phyloP scores from a whole-genome alignment of 352 stramenopile genomes.

The Stramenopiles sp. region DNA sequence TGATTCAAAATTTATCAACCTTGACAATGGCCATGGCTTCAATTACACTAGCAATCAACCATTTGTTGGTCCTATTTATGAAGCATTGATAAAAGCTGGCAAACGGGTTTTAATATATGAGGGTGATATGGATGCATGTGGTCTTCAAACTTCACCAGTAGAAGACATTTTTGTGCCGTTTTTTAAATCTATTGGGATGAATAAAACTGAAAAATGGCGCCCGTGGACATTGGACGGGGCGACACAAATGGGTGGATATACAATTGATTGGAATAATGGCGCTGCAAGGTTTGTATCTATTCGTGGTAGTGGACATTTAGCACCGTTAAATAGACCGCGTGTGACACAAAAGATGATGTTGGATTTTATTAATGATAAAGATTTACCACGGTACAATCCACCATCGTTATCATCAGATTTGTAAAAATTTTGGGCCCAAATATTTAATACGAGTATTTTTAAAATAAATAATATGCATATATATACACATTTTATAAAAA shows the following conservation, averaged over 20 bases:
- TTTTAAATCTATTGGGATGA: neutral
- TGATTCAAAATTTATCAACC: constrained; percentile 11
- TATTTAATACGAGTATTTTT: too few relatives aligned
- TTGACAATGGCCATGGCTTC: constrained; percentile 16
- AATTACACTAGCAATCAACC: constrained; percentile 18
- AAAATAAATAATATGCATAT: too few relatives aligned
- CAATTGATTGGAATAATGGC: neutral
- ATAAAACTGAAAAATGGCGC: neutral
- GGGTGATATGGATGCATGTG: constrained; percentile 42
- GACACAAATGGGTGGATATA: neutral
- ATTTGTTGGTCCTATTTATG: neutral
- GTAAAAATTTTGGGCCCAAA: too few relatives aligned
- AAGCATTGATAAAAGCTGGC: constrained; percentile 56
- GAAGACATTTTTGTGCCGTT: neutral
- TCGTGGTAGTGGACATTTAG: neutral
- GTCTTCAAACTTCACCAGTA: neutral
- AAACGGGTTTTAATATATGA: constrained; percentile 57
- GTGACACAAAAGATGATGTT: neutral
- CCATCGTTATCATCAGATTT: too few relatives aligned
- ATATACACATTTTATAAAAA: too few relatives aligned
- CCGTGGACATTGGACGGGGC: neutral
- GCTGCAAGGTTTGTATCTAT: neutral
- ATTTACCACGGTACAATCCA: neutral
- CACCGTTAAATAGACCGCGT: neutral
- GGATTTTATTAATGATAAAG: neutral